Evolutionary conservation across 352 stramenopile species (phyloP), one percentile per base, ranked within the genome.

Genomic region (Globisporangium middletonii): DNA sequence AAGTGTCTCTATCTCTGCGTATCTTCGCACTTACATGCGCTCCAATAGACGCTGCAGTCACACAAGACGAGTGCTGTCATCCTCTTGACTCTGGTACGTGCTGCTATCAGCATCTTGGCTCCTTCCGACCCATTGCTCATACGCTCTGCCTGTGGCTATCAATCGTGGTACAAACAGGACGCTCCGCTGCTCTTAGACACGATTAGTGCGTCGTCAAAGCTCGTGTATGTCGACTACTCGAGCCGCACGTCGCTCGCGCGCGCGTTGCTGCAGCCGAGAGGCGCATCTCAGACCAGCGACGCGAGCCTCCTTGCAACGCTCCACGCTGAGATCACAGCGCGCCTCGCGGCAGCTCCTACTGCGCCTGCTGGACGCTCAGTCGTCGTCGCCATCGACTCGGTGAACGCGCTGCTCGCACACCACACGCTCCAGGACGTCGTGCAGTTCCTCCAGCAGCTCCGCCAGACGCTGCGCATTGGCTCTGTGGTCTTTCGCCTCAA

Each of bases 311-410:
- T 38, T 11, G 33, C 33, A 38, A 38, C 33, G 12, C 41, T 45
- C 4, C 41, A 19, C 6, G 13, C 13, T 45, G 41, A 16, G 4
- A 19, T 45, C 18, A n/a, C 13, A 3, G 41, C 41, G 41, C 41
- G 18, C 5, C 41, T 45, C 5, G 41, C 13, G 7, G n/a, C 18
- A 4, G 13, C 13, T 45, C 41, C 41, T n/a, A 16, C 13, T 19
- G 18, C 41, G 18, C 54, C 53, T 18, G 69, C 62, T 1, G 19
- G 64, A 18, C 68, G 75, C n/a, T 71, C 80, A 11, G 60, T 76
- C 26, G 65, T 88, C 41, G 68, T 92, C 28, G 65, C 80, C 8
- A 37, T 92, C 44, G 82, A 92, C 70, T 86, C 79, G 57, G 53
- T 89, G 2, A 83, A 89, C 57, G 67, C 68, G 18, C 59, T 92